Conservation (phyloP, 2,329 filamentous ascomycete species). For the Pyricularia grisea region DNA sequence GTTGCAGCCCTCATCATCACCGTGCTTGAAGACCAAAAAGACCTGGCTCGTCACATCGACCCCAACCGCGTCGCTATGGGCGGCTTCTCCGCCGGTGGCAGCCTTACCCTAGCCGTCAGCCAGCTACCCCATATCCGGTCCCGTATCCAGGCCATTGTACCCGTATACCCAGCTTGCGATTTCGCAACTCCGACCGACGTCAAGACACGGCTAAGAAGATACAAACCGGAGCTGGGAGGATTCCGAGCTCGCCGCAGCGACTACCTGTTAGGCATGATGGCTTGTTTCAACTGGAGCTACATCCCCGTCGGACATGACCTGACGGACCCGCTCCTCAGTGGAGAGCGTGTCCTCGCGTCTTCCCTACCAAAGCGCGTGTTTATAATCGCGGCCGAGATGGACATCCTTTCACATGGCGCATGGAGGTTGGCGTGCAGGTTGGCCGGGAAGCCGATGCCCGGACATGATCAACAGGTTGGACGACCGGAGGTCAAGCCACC, state of each 20-base stretch:
- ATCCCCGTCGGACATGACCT: conserved; percentile 22
- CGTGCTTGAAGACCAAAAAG: conserved; percentile 26
- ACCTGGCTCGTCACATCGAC: conserved; percentile 31
- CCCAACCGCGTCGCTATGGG: conserved; percentile 25
- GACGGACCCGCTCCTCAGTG: conserved; percentile 29
- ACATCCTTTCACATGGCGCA: conserved; percentile 30
- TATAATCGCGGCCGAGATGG: conserved; percentile 31
- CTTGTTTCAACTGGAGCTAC: conserved; percentile 30
- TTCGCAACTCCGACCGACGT: conserved; percentile 18
- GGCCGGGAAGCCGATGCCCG: conserved; percentile 18
- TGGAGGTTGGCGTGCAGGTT: conserved; percentile 25
- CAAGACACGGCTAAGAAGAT: conserved; percentile 20
- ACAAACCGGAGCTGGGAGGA: conserved; percentile 20
- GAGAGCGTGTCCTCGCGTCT: conserved; percentile 19
- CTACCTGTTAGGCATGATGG: conserved; percentile 15
- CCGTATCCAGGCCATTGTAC: conserved; percentile 22
- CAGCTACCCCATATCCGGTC: conserved; percentile 25
- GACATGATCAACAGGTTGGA: conserved; percentile 18
- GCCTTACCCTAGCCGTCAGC: conserved; percentile 28
- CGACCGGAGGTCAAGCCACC: conserved; percentile 12
- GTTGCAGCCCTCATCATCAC: conserved; percentile 30
- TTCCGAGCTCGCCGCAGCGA: conserved; percentile 16
- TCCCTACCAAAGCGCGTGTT: conserved; percentile 30
- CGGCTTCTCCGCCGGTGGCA: conserved; percentile 41
- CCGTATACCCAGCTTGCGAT: conserved; percentile 34